These are phyloP conservation scores for Colletotrichum trifolii DNA, from an alignment of 2,329 filamentous ascomycete species.

Conservation along the genomic window DNA sequence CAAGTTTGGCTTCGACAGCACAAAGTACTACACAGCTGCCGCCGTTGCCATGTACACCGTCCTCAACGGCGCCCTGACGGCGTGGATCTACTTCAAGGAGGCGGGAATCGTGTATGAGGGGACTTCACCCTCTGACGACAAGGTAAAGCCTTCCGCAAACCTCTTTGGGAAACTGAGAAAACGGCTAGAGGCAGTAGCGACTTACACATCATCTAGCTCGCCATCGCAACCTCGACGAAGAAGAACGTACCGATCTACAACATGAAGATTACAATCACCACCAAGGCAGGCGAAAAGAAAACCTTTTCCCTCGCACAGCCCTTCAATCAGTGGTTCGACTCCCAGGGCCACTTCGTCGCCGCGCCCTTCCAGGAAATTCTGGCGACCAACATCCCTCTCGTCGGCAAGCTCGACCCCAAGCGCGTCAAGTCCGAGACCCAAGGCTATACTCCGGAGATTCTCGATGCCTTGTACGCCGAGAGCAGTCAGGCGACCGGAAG, in stretches of 20 bases:
- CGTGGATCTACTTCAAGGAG: conserved; percentile 89
- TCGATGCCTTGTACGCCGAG: conserved; percentile 57
- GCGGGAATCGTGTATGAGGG: conserved; percentile 85
- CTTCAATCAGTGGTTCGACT: conserved; percentile 83
- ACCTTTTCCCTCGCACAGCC: conserved; percentile 68
- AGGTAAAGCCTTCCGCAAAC: conserved; percentile 56
- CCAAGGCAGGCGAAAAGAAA: conserved; percentile 51
- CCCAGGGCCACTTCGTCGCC: conserved; percentile 75
- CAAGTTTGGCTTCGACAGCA: conserved; percentile 87
- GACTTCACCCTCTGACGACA: conserved; percentile 71
- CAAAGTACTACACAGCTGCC: conserved; percentile 81
- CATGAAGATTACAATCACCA: conserved; percentile 70
- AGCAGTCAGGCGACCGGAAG: conserved; percentile 42
- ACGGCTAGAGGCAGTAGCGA: neutral
- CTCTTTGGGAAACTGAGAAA: neutral
- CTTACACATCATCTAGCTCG: conserved; percentile 64
- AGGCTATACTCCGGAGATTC: conserved; percentile 55
- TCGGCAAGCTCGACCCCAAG: conserved; percentile 75
- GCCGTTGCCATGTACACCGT: conserved; percentile 84
- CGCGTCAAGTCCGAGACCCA: conserved; percentile 54
- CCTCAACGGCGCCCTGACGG: conserved; percentile 81
- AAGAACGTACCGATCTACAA: conserved; percentile 88
- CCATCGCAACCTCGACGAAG: conserved; percentile 76
- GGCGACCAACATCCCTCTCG: conserved; percentile 72
- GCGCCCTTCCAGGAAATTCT: conserved; percentile 83